Evolutionary conservation across 805 yeast species (phyloP), one percentile per base, ranked within the genome.

Genomic region (Lipomyces sp.): DNA sequence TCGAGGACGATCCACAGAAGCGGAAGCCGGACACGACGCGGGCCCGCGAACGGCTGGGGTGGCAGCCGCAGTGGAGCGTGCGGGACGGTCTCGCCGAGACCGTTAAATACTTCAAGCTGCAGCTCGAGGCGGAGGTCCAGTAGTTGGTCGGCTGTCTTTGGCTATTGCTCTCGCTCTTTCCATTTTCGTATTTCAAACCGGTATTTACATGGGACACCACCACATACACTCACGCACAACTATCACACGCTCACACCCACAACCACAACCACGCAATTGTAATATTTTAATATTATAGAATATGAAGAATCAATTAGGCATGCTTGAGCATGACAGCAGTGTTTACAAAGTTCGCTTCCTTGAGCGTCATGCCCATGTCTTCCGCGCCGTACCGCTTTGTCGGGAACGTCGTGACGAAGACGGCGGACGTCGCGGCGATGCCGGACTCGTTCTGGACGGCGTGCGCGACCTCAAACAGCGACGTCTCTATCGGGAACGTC

Each of bases 331-430:
- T 60, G 19, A 66, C 59, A 5, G 59, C 65, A 19, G 70, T 61
- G 43, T 67, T 67, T 33, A 67, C 55, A 23, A 67, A 56, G 5
- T 62, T 66, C n/a, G 63, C 61, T 43, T 67, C 68, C 22, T 58
- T 59, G 31, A 68, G 46, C 0, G 65, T 58, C 51, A 59, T 46
- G 22, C 54, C 59, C 35, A 63, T 53, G 28, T 63, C 66, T 19
- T 51, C 60, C 8, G 39, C 34, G 6, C 59, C 51, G 26, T 47
- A 56, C 8, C 55, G 50, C 34, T 56, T 46, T 13, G 65, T 63
- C 14, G 71, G 71, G 44, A 65, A 68, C 10, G 68, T 61, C 26
- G 68, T 63, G 34, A 58, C 46, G 31, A 68, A 59, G 23, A 51
- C 55, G 8, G 66, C 41, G 21, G 45, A 21, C 13, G 43, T 42